A percentile compares a stretch with the other conserved stretches of the same genome.
Conservation (phyloP, 2,329 filamentous ascomycete genomes). For the Aspergillus luchuensis region DNA sequence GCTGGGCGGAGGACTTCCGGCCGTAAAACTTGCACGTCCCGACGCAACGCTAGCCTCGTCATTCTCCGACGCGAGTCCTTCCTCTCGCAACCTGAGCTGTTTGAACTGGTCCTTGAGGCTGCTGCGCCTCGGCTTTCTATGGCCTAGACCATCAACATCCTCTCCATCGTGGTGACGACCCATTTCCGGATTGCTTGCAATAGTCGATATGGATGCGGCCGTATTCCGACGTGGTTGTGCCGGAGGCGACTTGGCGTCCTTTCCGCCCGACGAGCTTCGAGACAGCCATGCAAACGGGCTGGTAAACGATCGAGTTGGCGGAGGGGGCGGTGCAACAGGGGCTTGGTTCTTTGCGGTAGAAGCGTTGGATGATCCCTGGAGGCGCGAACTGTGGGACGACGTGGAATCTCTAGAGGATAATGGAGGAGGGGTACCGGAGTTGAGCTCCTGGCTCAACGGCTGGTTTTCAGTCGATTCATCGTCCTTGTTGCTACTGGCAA, state of each 20-base stretch:
- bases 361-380: slow-evolving; percentile 66
- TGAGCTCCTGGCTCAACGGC: slow-evolving; percentile 28
- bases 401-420: slow-evolving; percentile 36
- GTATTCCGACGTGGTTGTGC: slow-evolving; percentile 67
- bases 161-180: slow-evolving; percentile 70
- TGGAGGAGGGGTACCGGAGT: slow-evolving; percentile 31
- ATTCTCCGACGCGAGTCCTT: slow-evolving; percentile 61
- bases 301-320: slow-evolving; percentile 69
- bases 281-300: slow-evolving; percentile 88
- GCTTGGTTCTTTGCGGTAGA: slow-evolving; percentile 44
- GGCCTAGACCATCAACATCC: slow-evolving; percentile 56
- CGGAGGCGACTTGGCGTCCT: slow-evolving; percentile 60
- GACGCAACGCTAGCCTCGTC: slow-evolving; percentile 56
- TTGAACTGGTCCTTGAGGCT: slow-evolving; percentile 80
- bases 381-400: slow-evolving; percentile 36
- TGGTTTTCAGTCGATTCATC: slow-evolving; percentile 35
- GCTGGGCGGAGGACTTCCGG: slow-evolving; percentile 53
- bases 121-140: slow-evolving; percentile 55
- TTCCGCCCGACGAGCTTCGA: slow-evolving; percentile 60
- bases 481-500: slow-evolving; percentile 61
- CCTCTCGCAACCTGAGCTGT: slow-evolving; percentile 72
- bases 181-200: slow-evolving; percentile 78
- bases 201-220: slow-evolving; percentile 74
- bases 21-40: slow-evolving; percentile 44
- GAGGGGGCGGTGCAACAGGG: slow-evolving; percentile 43